A percentile compares a stretch with the other conserved stretches of the same genome.
These are phyloP conservation scores for Cladorrhinum samala DNA, from an alignment of 495 filamentous ascomycete genomes.

Conservation along the genomic window DNA sequence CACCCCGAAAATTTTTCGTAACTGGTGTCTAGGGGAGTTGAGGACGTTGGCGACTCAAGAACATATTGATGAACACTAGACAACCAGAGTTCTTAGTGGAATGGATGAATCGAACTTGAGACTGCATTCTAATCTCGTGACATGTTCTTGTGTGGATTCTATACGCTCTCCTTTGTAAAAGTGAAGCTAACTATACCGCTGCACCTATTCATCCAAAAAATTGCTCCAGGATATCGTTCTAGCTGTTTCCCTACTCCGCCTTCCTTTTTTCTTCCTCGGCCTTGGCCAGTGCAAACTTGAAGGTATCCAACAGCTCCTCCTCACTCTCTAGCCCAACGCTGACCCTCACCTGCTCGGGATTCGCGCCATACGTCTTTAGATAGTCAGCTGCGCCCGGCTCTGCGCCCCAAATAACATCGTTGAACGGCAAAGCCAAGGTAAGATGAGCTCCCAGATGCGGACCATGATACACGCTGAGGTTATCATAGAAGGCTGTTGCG, in stretches of 20 bases:
- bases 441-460: conserved; percentile 45
- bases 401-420: conserved; percentile 30
- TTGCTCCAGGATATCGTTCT: too few relatives aligned
- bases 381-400: conserved; percentile 14
- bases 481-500: conserved; percentile 37
- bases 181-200: too few relatives aligned
- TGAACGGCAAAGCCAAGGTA: conserved; percentile 39
- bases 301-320: conserved; percentile 29
- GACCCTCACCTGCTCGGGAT: conserved; percentile 31
- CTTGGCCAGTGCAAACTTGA: conserved; percentile 25
- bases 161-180: too few relatives aligned
- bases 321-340: conserved; percentile 37
- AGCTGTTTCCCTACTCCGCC: background rate
- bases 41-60: too few relatives aligned
- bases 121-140: too few relatives aligned
- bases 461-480: conserved; percentile 34
- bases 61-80: too few relatives aligned
- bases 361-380: conserved; percentile 25
- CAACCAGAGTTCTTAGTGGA: too few relatives aligned
- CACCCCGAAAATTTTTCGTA: conserved; percentile 63
- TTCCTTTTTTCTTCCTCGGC: conserved; percentile 2
- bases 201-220: too few relatives aligned
- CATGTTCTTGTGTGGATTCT: too few relatives aligned
- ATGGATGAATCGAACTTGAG: too few relatives aligned
- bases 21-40: too few relatives aligned